Evolutionary conservation across 345 rosid species (phyloP).

Genomic region (Odontarrhena argentea): DNA sequence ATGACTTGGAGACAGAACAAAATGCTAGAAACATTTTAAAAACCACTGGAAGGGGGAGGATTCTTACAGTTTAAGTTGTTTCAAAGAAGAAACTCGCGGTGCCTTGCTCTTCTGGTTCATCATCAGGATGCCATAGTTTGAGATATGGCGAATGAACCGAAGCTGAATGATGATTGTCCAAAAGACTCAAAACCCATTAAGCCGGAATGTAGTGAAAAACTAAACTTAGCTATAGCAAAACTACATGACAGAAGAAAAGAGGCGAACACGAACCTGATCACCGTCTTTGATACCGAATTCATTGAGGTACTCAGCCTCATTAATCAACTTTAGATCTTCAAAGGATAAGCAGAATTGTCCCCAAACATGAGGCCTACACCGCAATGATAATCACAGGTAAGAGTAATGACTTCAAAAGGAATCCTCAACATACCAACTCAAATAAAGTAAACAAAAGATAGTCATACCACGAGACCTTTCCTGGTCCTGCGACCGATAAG

Average conservation of each 20-base stretch:
- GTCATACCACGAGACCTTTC: constrained; percentile 73
- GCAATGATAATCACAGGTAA: constrained; percentile 14
- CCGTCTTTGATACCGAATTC: constrained; percentile 77
- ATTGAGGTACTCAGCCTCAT: constrained; percentile 53
- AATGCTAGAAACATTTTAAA: background rate
- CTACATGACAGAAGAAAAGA: background rate
- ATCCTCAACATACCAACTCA: background rate
- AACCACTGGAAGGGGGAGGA: constrained; percentile 14
- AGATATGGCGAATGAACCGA: constrained; percentile 67
- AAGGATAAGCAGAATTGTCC: constrained; percentile 76
- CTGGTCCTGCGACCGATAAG: constrained; percentile 59
- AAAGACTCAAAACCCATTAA: constrained; percentile 18
- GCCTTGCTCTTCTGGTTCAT: constrained; percentile 45
- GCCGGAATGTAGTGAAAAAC: background rate
- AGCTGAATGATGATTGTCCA: constrained; percentile 50
- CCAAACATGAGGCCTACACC: constrained; percentile 85
- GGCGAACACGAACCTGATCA: constrained; percentile 58
- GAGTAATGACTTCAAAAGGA: background rate
- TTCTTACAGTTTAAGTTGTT: constrained; percentile 51
- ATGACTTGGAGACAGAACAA: background rate
- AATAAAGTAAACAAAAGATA: background rate
- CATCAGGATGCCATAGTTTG: constrained; percentile 43
- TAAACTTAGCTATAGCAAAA: background rate
- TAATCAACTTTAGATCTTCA: constrained; percentile 57
- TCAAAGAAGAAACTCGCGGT: constrained; percentile 35